phyloP scores from a whole-genome alignment of 2,329 filamentous ascomycete species.

The Talaromyces pinophilus region DNA sequence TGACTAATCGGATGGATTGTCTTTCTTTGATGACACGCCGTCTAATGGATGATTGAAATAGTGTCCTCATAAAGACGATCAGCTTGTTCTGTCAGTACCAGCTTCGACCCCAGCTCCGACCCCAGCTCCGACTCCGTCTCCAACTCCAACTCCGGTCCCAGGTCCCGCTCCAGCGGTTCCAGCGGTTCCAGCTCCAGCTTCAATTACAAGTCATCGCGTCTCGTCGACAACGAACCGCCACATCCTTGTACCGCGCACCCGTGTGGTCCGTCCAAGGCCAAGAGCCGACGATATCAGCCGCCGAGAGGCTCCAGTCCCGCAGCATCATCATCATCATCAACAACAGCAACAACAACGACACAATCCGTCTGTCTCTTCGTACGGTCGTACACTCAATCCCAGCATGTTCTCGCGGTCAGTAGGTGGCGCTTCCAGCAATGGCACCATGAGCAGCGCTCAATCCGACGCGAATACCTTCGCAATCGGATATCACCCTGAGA shows the following conservation, averaged over 20 bases:
- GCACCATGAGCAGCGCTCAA: not conserved
- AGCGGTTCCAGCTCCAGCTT: not conserved
- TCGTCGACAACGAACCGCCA: not conserved
- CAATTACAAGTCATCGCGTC: not conserved
- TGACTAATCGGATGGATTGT: not conserved
- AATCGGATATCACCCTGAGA: not conserved
- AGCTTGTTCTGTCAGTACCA: not conserved
- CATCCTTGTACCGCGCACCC: not conserved
- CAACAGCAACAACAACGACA: not conserved
- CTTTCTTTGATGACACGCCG: not conserved
- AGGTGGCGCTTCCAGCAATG: not conserved
- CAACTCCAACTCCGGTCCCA: not conserved
- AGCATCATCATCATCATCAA: not conserved
- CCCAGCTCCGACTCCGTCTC: not conserved
- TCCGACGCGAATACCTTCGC: not conserved
- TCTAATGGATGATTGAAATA: not conserved
- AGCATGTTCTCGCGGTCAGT: constrained; percentile 1
- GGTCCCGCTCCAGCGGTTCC: not conserved
- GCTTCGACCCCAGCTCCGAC: not conserved
- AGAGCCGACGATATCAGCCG: not conserved
- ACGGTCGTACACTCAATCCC: not conserved
- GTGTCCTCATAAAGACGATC: not conserved
- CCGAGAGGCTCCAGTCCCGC: not conserved
- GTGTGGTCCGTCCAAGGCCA: not conserved
- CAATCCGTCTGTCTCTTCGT: not conserved